Evolutionary conservation across 2,329 filamentous ascomycete genomes (phyloP).

Genomic region (Sporothrix phasma): DNA sequence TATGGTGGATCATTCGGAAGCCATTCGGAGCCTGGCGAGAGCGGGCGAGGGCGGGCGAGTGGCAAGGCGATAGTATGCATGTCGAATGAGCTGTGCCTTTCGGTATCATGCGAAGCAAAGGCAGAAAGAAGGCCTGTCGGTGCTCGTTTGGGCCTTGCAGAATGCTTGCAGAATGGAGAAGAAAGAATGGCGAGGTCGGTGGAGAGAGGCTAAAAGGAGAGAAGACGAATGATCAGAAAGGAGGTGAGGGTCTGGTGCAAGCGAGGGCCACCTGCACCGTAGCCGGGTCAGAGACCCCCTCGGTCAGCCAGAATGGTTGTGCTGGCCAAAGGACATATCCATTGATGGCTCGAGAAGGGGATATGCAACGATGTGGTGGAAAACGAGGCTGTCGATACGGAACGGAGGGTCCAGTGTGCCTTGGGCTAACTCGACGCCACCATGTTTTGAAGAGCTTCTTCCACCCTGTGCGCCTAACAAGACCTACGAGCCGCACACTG

Average conservation of each 20-base stretch:
- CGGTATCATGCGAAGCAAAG: background rate
- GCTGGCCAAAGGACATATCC: background rate
- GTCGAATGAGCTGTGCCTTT: background rate
- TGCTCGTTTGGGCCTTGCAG: background rate
- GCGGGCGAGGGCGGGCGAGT: background rate
- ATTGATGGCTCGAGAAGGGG: background rate
- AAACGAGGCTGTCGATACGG: constrained; percentile 4
- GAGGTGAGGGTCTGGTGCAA: background rate
- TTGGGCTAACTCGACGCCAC: constrained; percentile 5
- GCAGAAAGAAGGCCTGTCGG: background rate
- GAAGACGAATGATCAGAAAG: background rate
- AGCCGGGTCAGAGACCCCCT: background rate
- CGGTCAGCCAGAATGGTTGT: background rate
- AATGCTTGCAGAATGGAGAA: background rate
- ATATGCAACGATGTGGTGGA: background rate
- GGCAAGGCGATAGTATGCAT: background rate
- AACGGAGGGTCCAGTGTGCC: constrained; percentile 8
- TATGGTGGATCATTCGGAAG: too few species aligned
- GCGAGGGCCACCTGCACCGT: background rate
- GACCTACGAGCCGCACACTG: too few species aligned
- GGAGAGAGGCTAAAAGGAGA: background rate
- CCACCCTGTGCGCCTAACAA: background rate
- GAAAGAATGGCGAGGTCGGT: background rate
- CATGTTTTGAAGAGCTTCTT: background rate
- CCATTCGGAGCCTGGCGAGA: too few species aligned